Base-by-base conservation (phyloP, 352 stramenopile species). In the Nothophytophthora sp. region DNA sequence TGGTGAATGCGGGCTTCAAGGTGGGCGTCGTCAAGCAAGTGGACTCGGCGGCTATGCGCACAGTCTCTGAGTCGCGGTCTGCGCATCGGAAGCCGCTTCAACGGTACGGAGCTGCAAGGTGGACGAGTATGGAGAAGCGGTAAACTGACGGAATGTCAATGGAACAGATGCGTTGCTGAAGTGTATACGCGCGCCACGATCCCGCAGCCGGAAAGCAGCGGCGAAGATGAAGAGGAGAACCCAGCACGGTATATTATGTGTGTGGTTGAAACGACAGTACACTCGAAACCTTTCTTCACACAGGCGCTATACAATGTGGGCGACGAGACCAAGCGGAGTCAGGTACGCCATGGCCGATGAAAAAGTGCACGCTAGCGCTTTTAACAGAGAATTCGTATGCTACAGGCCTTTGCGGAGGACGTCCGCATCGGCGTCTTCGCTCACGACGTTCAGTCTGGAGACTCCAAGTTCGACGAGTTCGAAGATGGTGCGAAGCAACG, bases 1-100 rank as follows among this genome's bases (percentile, higher is more conserved):
- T 92, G n/a, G 74, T 83, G 8, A 28, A 57, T 7, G 67, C 64
- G 0, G 78, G 77, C 1, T 70, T 68, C 35, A 73, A 79, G 36
- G 80, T 95, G 24, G 86, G 79, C 3, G 65, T 95, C 20, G 86
- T 90, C 23, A 68, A 62, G 45, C 83, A 95, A 53, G 45, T 70
- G 11, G 76, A 90, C 35, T 88, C 73, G 4, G 59, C 44, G 4
- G 56, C 61, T 16, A 45, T 55, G 34, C 37, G 62, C 13, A 39
- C 62, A 30, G 43, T 23, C 15, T 34, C 45, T 13, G 53, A 53
- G 42, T 24, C 25, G 12, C 38, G 43, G 7, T 28, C 43, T 8
- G 30, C 46, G 32, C 34, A 61, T 19, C 45, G 61, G 2, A 66
- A 73, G 40, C 65, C 62, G 25, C 34, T 79, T 13, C 47, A 79